Conservation (phyloP, 2,329 filamentous ascomycete genomes). For the Aspergillus chevalieri region DNA sequence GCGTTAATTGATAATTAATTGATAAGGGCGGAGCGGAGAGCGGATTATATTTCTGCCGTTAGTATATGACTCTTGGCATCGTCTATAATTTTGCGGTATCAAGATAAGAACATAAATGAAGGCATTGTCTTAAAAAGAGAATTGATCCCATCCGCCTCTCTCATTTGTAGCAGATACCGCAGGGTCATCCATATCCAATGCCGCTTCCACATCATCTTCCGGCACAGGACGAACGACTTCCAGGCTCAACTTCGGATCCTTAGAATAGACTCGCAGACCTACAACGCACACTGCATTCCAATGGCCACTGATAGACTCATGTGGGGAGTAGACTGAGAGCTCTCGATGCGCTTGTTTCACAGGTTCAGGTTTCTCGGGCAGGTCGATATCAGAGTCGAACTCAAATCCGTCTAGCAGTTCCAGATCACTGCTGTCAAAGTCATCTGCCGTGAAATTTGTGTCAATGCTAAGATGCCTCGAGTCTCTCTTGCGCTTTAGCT, state of each 20-base stretch:
- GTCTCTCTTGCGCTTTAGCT: slow-evolving; percentile 5
- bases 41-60: not conserved
- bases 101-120: not conserved
- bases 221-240: slow-evolving; percentile 45
- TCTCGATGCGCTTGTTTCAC: slow-evolving; percentile 8
- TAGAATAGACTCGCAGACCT: slow-evolving; percentile 53
- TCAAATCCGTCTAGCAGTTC: slow-evolving; percentile 37
- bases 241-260: slow-evolving; percentile 46
- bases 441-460: slow-evolving; percentile 15
- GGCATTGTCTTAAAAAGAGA: not conserved
- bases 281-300: slow-evolving; percentile 60
- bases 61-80: not conserved
- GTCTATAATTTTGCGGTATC: not conserved
- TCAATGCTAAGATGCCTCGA: slow-evolving; percentile 19
- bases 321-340: slow-evolving; percentile 8
- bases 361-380: slow-evolving; percentile 25
- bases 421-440: slow-evolving; percentile 21
- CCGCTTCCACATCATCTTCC: slow-evolving; percentile 33
- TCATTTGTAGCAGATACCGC: slow-evolving; percentile 28
- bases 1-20: not conserved
- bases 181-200: slow-evolving; percentile 40
- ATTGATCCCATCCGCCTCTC: slow-evolving; percentile 2
- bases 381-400: slow-evolving; percentile 39
- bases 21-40: not conserved
- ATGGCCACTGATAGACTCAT: slow-evolving; percentile 31